A percentile compares a stretch with the other conserved stretches of the same genome.
These are phyloP conservation scores for Nemania diffusa DNA, from an alignment of 2,329 filamentous ascomycete genomes.

Conservation along the genomic window DNA sequence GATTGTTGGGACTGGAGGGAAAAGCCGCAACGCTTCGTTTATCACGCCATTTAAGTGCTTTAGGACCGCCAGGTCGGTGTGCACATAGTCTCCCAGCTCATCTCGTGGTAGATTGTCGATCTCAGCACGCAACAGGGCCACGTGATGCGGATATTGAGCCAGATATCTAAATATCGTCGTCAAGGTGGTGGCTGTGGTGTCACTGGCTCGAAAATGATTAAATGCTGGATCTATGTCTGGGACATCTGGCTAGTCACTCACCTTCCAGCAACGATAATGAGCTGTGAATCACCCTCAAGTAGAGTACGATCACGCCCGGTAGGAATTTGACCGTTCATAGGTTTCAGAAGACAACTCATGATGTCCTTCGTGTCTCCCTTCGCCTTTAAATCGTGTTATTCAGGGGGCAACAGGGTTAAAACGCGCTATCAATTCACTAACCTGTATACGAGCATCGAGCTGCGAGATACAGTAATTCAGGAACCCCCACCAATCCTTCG, in stretches of 20 bases:
- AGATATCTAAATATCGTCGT: conserved; percentile 25
- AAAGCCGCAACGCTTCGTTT: conserved; percentile 49
- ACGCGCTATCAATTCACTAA: not conserved
- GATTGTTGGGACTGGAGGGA: conserved; percentile 43
- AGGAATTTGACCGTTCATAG: not conserved
- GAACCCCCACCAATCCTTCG: conserved; percentile 22
- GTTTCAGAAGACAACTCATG: conserved; percentile 17
- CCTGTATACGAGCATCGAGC: conserved; percentile 17
- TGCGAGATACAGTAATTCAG: conserved; percentile 20
- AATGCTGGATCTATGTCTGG: not conserved
- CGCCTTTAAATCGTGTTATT: conserved; percentile 8
- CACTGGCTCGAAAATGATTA: conserved; percentile 15
- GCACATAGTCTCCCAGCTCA: conserved; percentile 1
- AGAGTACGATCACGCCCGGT: conserved; percentile 22
- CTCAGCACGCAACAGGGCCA: conserved; percentile 21
- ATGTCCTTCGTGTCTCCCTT: conserved; percentile 16
- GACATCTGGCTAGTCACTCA: not conserved
- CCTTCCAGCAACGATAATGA: conserved; percentile 31
- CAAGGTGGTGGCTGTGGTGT: conserved; percentile 18
- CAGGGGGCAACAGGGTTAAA: too few relatives aligned
- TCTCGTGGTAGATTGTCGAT: conserved; percentile 11
- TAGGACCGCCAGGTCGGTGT: conserved; percentile 17
- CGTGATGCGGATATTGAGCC: conserved; percentile 28
- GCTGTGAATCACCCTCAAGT: conserved; percentile 29
- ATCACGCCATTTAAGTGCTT: conserved; percentile 46